Percentiles rank a stretch among this genome's conserved stretches.
Evolutionary conservation across 805 yeast species (phyloP).

Genomic region (Starmerella sp.): DNA sequence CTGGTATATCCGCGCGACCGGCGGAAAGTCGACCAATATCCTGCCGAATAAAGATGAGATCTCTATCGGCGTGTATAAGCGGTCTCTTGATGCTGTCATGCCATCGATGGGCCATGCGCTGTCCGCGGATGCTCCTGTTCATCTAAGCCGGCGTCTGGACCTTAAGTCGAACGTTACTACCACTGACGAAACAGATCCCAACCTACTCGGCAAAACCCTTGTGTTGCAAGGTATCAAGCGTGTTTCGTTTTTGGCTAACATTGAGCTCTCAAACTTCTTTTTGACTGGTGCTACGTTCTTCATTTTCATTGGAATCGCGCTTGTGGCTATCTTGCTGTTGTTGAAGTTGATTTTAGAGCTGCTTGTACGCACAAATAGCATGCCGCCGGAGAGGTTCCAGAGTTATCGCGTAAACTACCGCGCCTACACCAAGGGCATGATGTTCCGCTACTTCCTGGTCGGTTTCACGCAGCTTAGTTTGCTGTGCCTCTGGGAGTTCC

Average conservation of each 20-base stretch:
- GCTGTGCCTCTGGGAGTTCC: constrained; percentile 80
- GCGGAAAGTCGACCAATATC: constrained; percentile 74
- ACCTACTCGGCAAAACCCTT: constrained; percentile 55
- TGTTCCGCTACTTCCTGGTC: constrained; percentile 70
- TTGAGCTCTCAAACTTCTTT: constrained; percentile 78
- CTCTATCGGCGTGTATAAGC: constrained; percentile 71
- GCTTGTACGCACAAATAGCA: constrained; percentile 45
- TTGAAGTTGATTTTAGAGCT: constrained; percentile 62
- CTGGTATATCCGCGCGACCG: constrained; percentile 46
- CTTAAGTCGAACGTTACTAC: constrained; percentile 21
- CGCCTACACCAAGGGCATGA: constrained; percentile 66
- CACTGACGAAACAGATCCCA: constrained; percentile 44
- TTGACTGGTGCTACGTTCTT: constrained; percentile 79
- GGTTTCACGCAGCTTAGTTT: constrained; percentile 82
- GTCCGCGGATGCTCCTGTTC: neutral
- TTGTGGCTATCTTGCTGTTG: constrained; percentile 44
- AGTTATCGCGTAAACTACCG: constrained; percentile 56
- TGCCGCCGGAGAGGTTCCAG: constrained; percentile 53
- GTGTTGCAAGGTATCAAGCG: constrained; percentile 86
- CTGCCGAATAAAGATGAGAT: constrained; percentile 50
- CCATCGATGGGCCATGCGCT: neutral
- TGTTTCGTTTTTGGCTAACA: constrained; percentile 71
- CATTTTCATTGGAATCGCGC: constrained; percentile 57
- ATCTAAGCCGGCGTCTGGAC: constrained; percentile 2
- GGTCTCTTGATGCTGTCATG: neutral